These are phyloP conservation scores for Clonostachys chloroleuca DNA, from an alignment of 2,329 filamentous ascomycete genomes.

Conservation along the genomic window DNA sequence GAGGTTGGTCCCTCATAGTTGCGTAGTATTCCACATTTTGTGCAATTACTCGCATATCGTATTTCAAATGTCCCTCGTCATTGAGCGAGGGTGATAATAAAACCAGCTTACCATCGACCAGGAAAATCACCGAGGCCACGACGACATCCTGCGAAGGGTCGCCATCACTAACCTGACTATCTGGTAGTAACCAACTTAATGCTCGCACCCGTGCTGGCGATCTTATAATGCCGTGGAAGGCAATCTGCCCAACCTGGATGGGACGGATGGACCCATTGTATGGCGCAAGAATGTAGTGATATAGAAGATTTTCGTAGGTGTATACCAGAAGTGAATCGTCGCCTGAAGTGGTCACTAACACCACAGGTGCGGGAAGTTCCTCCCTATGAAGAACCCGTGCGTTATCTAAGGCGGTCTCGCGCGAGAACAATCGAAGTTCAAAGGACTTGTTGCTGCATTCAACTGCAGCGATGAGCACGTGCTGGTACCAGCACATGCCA, in stretches of 20 bases:
- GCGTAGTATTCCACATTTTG: conserved; percentile 96
- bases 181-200: conserved; percentile 92
- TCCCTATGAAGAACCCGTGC: conserved; percentile 72
- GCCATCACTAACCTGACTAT: conserved; percentile 81
- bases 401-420: conserved; percentile 74
- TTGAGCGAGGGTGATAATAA: conserved; percentile 83
- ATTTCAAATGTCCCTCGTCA: conserved; percentile 81
- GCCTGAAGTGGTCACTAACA: conserved; percentile 82
- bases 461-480: conserved; percentile 90
- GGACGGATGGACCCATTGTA: conserved; percentile 67
- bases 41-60: conserved; percentile 95
- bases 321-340: conserved; percentile 95
- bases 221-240: conserved; percentile 91
- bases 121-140: conserved; percentile 86
- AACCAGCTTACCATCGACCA: conserved; percentile 97
- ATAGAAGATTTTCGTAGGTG: conserved; percentile 92
- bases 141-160: conserved; percentile 95
- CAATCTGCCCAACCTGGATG: conserved; percentile 95
- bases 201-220: conserved; percentile 89
- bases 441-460: conserved; percentile 72
- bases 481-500: conserved; percentile 98
- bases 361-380: conserved; percentile 77
- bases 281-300: conserved; percentile 86
- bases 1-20: conserved; percentile 80
- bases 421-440: conserved; percentile 87